These are phyloP conservation scores for Rhypophila decipiens DNA, from an alignment of 495 filamentous ascomycete genomes.

Conservation along the genomic window DNA sequence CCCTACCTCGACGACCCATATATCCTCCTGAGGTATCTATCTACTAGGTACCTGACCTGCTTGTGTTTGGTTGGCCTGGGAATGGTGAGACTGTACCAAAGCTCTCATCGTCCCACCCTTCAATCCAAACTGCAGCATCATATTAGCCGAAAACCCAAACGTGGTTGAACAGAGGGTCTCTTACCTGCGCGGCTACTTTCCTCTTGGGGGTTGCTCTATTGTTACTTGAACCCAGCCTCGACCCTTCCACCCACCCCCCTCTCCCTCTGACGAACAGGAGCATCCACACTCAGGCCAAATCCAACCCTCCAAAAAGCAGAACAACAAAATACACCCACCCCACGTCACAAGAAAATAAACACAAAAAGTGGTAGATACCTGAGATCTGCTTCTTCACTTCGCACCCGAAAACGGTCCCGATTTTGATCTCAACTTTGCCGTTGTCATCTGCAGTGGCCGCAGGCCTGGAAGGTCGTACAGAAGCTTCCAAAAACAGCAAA, in stretches of 20 bases:
- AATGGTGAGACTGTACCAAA: background rate
- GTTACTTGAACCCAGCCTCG: constrained; percentile 4
- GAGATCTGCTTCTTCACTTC: constrained; percentile 1
- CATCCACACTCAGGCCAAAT: background rate
- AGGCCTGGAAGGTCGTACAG: constrained; percentile 24
- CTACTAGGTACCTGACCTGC: no score
- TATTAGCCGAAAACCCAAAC: constrained; percentile 5
- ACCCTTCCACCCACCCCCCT: background rate
- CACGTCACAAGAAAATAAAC: constrained; percentile 1
- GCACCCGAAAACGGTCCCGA: constrained; percentile 20
- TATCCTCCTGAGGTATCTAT: no score
- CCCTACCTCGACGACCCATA: constrained; percentile 5
- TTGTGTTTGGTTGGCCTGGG: background rate
- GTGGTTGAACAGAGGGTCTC: background rate
- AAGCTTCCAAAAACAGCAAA: constrained; percentile 32
- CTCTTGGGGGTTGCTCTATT: constrained; percentile 1
- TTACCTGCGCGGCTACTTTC: constrained; percentile 9
- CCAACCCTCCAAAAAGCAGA: background rate
- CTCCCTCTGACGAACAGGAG: no score
- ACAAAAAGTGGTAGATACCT: background rate
- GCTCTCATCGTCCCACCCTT: background rate
- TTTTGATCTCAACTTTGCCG: constrained; percentile 19
- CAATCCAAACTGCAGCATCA: background rate
- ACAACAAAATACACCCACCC: constrained; percentile 1
- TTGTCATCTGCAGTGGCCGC: constrained; percentile 15